These are phyloP conservation scores for Tetratostichococcus sp. DNA, from an alignment of 139 green algal species.

Conservation along the genomic window DNA sequence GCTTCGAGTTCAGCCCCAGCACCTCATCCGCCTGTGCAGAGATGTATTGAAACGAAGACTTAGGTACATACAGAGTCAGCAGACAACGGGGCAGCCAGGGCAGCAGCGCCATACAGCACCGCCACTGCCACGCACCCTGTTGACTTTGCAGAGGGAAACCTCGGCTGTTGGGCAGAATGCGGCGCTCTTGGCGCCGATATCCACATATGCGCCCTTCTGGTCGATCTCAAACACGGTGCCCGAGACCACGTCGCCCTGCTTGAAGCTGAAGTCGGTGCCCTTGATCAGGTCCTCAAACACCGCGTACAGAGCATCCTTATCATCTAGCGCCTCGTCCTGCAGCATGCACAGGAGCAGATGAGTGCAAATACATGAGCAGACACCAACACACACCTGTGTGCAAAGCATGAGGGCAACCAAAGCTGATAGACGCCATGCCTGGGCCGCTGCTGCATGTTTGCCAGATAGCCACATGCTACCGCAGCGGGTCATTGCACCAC, in stretches of 20 bases:
- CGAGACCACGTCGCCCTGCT: constrained; percentile 27
- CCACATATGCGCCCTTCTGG: constrained; percentile 82
- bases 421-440: background rate
- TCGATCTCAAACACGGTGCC: constrained; percentile 56
- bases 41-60: too few relatives aligned
- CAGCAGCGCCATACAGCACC: too few relatives aligned
- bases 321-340: constrained; percentile 3
- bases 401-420: too few relatives aligned
- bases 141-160: constrained; percentile 59
- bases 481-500: background rate
- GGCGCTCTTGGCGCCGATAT: constrained; percentile 89
- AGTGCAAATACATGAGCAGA: too few relatives aligned
- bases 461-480: background rate
- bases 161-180: constrained; percentile 80
- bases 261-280: background rate
- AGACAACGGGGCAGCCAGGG: too few relatives aligned
- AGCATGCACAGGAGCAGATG: background rate
- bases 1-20: constrained; percentile 55
- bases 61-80: too few relatives aligned
- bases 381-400: too few relatives aligned
- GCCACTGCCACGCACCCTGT: background rate
- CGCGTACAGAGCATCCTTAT: constrained; percentile 22
- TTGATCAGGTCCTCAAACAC: constrained; percentile 40
- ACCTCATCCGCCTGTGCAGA: constrained; percentile 55
- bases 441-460: background rate